These are phyloP conservation scores for Leccinum fibrillosum DNA, from an alignment of 768 basidiomycete species.

Conservation along the genomic window DNA sequence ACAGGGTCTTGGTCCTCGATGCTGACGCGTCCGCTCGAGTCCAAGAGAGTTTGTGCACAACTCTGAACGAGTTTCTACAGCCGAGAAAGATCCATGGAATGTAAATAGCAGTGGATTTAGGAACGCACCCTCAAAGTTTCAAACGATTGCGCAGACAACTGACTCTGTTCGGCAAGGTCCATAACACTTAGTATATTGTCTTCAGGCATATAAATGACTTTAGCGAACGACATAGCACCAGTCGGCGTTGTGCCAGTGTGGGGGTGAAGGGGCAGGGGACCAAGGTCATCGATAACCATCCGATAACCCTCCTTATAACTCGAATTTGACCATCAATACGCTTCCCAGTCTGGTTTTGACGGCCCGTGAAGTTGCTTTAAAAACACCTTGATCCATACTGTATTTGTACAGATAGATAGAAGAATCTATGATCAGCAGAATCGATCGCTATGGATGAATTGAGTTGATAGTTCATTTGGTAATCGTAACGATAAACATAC, in stretches of 20 bases:
- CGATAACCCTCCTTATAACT: constrained; percentile 1
- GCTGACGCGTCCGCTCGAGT: neutral
- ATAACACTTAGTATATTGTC: neutral
- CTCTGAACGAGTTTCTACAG: constrained; percentile 1
- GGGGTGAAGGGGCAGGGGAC: neutral
- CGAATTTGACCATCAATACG: constrained; percentile 1
- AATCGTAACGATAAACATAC: constrained; percentile 33
- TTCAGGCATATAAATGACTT: constrained; percentile 10
- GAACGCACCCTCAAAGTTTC: constrained; percentile 7
- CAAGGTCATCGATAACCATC: neutral
- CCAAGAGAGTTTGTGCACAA: neutral
- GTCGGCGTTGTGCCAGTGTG: neutral
- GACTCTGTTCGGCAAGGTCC: neutral
- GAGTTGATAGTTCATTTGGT: constrained; percentile 1
- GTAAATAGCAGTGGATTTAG: neutral
- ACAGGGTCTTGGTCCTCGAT: constrained; percentile 12
- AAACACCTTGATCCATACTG: constrained; percentile 1
- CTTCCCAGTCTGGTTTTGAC: constrained; percentile 2
- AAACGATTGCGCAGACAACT: neutral
- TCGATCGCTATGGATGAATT: constrained; percentile 36
- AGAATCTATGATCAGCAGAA: constrained; percentile 35
- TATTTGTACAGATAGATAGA: constrained; percentile 14
- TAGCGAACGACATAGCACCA: constrained; percentile 4
- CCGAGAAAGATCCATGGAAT: neutral
- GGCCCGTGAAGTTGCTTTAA: neutral